Conservation (phyloP, 2,329 filamentous ascomycete genomes). For the Trichoderma arundinaceum region DNA sequence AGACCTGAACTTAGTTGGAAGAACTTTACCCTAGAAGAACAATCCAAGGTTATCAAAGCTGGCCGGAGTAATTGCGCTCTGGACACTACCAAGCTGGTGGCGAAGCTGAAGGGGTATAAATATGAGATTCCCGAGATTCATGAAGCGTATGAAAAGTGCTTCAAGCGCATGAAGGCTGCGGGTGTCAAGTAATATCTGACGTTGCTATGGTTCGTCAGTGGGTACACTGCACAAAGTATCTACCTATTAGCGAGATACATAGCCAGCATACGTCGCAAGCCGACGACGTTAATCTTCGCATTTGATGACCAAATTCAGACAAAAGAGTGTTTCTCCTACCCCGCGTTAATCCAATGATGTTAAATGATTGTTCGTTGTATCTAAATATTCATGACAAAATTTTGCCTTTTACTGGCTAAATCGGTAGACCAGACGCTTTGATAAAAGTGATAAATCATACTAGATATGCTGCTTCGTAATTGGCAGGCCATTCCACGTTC, state of each 20-base stretch:
- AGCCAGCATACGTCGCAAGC: neutral
- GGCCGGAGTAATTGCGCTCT: conserved; percentile 70
- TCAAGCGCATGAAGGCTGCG: conserved; percentile 65
- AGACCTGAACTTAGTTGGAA: conserved; percentile 65
- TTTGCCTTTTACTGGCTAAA: neutral
- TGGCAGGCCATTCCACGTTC: no score
- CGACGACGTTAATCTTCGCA: neutral
- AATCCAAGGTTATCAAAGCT: conserved; percentile 70
- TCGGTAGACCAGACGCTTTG: no score
- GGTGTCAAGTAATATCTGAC: conserved; percentile 10
- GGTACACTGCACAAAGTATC: neutral
- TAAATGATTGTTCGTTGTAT: neutral
- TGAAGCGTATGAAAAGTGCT: conserved; percentile 65
- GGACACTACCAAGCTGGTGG: conserved; percentile 65
- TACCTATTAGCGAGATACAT: neutral
- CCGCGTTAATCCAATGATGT: no score
- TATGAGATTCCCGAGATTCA: conserved; percentile 66
- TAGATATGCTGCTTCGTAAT: no score
- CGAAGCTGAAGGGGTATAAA: conserved; percentile 64
- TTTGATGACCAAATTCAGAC: neutral
- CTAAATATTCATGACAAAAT: neutral
- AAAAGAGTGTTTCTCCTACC: no score
- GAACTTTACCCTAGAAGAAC: conserved; percentile 70
- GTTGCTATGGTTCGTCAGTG: neutral
- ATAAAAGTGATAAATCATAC: no score